Evolutionary conservation across 2,329 filamentous ascomycete species (phyloP), one percentile per base, ranked within the genome.

Genomic region (Alternaria viburni): DNA sequence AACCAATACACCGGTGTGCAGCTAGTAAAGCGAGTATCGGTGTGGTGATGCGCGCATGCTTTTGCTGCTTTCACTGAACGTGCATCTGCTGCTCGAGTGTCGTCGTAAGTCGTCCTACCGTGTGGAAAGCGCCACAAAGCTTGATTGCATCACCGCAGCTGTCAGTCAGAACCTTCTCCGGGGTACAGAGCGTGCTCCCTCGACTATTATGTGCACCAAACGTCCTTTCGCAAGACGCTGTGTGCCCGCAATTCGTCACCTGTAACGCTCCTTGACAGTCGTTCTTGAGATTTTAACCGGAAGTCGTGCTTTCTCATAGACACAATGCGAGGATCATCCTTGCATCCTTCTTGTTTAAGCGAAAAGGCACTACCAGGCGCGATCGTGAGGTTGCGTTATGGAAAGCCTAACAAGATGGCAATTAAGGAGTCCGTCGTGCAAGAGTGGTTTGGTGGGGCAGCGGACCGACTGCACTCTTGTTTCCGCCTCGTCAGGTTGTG

Each of bases 101-200:
- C 50, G 46, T 19, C 36, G 43, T 58, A 47, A 54, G 55, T 64
- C 41, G 68, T 68, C 57, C 60, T 23, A 74, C 66, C 15, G 19
- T 45, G 44, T 56, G 49, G 64, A 74, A 68, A 71, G 70, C 74
- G 74, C 77, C 72, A 77, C 74, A 77, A 76, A 77, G 74, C 74
- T 78, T 77, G 68, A 73, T 57, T 54, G 54, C 54, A 69, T 59
- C 62, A 72, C 74, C 51, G 41, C 65, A 70, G 64, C 59, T 71
- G 64, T 70, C 69, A 70, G 57, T 71, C 41, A 70, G 60, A 67
- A 59, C 61, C 49, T 66, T 66, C 50, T 54, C 17, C 23, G 54
- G 41, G 21, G 25, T 25, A 54, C 55, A 28, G 13, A 28, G 36
- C 47, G 23, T 32, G 26, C 36, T 9, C 6, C 26, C 23, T 57